A percentile compares a stretch with the other conserved stretches of the same genome.
phyloP scores from a whole-genome alignment of 2,329 filamentous ascomycete species.

The Fusarium neocosmosporiellum region DNA sequence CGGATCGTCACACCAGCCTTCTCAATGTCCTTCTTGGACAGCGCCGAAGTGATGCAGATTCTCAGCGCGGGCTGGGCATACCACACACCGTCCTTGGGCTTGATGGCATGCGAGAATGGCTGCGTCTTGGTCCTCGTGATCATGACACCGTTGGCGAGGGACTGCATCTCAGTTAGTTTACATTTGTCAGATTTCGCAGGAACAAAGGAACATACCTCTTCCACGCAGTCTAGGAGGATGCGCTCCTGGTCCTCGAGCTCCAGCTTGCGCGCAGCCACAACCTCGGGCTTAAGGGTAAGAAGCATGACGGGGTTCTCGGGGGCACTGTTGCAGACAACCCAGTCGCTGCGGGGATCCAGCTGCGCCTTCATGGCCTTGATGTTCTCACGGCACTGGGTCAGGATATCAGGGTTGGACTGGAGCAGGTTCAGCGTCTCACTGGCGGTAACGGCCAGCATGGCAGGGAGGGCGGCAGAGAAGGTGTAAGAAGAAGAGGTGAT shows the following conservation, averaged over 20 bases:
- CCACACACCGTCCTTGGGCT: constrained; percentile 76
- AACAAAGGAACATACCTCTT: constrained; percentile 76
- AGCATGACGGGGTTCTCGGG: constrained; percentile 90
- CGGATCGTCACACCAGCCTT: constrained; percentile 89
- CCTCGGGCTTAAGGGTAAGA: constrained; percentile 83
- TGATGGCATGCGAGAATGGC: constrained; percentile 72
- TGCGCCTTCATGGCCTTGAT: constrained; percentile 87
- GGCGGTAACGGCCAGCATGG: constrained; percentile 93
- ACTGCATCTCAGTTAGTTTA: constrained; percentile 58
- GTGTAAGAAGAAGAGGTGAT: constrained; percentile 94
- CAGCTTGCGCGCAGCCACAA: constrained; percentile 77
- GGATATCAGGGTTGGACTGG: constrained; percentile 86
- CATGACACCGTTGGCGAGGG: constrained; percentile 86
- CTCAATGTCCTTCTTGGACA: constrained; percentile 95
- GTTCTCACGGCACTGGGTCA: constrained; percentile 84
- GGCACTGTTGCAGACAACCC: constrained; percentile 84
- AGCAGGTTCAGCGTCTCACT: constrained; percentile 90
- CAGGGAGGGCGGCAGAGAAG: constrained; percentile 93
- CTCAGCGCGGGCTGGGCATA: constrained; percentile 85
- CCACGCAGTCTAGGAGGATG: constrained; percentile 90
- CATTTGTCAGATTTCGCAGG: not conserved
- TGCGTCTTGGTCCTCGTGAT: constrained; percentile 87
- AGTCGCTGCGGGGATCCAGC: constrained; percentile 92
- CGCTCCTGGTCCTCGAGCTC: constrained; percentile 82
- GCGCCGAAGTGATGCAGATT: constrained; percentile 86